These are phyloP conservation scores for Phytophthora fragariaefolia DNA, from an alignment of 352 stramenopile species.

Conservation along the genomic window DNA sequence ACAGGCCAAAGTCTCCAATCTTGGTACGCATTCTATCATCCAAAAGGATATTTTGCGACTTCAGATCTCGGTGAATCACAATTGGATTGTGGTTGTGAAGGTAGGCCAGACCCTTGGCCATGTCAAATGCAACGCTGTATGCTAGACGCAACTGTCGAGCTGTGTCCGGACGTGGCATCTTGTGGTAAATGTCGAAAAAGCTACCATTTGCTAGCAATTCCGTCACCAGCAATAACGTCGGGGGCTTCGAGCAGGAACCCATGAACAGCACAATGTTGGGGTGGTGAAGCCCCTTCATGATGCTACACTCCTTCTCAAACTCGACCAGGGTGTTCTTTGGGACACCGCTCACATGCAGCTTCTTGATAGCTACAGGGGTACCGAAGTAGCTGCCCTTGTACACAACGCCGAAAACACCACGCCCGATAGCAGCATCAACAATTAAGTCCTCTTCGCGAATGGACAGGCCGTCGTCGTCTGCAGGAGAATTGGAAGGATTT, in stretches of 20 bases:
- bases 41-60: slow-evolving; percentile 82
- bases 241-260: slow-evolving; percentile 96
- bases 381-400: slow-evolving; percentile 89
- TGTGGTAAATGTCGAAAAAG: slow-evolving; percentile 91
- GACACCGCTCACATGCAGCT: slow-evolving; percentile 78
- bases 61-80: slow-evolving; percentile 96
- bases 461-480: slow-evolving; percentile 72
- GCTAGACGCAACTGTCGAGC: slow-evolving; percentile 67
- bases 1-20: slow-evolving; percentile 84
- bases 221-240: slow-evolving; percentile 95
- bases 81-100: slow-evolving; percentile 97
- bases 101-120: slow-evolving; percentile 95
- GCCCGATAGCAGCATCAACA: slow-evolving; percentile 71
- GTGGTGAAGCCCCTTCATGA: slow-evolving; percentile 94
- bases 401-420: slow-evolving; percentile 82
- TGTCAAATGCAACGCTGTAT: slow-evolving; percentile 88
- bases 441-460: slow-evolving; percentile 84
- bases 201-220: slow-evolving; percentile 90
- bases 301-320: slow-evolving; percentile 86
- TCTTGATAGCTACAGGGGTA: slow-evolving; percentile 85
- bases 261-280: slow-evolving; percentile 99
- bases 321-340: slow-evolving; percentile 84
- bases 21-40: slow-evolving; percentile 89
- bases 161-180: slow-evolving; percentile 61
- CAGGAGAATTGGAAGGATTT: slow-evolving; percentile 47